These are phyloP conservation scores for Penicillium paxilli DNA, from an alignment of 495 filamentous ascomycete genomes.

Conservation along the genomic window DNA sequence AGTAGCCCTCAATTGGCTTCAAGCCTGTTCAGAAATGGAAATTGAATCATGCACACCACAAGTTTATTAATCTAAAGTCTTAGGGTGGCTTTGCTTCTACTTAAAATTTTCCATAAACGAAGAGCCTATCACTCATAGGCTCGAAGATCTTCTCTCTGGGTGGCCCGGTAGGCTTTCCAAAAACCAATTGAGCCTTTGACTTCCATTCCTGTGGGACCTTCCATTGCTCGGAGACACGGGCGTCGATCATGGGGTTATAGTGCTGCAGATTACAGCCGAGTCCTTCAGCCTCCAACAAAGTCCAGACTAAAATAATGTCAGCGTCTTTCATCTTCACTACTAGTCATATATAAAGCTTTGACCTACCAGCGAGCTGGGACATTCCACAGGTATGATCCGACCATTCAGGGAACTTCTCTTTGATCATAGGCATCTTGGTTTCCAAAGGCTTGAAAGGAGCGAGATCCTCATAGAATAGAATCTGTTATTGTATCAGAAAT, in stretches of 20 bases:
- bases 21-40: too few relatives aligned
- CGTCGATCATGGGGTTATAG: constrained; percentile 64
- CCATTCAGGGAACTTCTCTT: constrained; percentile 30
- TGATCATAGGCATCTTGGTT: constrained; percentile 39
- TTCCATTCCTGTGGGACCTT: constrained; percentile 59
- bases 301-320: constrained; percentile 50
- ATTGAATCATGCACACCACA: too few relatives aligned
- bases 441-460: constrained; percentile 50
- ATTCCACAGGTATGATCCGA: constrained; percentile 63
- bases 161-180: constrained; percentile 52
- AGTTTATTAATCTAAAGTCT: too few relatives aligned
- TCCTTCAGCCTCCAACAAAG: constrained; percentile 66
- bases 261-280: constrained; percentile 75
- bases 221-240: constrained; percentile 56
- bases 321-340: neutral
- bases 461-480: constrained; percentile 66
- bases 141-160: constrained; percentile 19
- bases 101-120: constrained; percentile 20
- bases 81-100: too few relatives aligned
- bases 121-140: constrained; percentile 13
- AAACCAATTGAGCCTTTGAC: constrained; percentile 60
- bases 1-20: neutral
- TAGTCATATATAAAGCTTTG: neutral
- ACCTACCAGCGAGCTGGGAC: constrained; percentile 56
- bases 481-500: constrained; percentile 17